phyloP scores from a whole-genome alignment of 2,329 filamentous ascomycete genomes.

The Calonectria pseudoturangicola region DNA sequence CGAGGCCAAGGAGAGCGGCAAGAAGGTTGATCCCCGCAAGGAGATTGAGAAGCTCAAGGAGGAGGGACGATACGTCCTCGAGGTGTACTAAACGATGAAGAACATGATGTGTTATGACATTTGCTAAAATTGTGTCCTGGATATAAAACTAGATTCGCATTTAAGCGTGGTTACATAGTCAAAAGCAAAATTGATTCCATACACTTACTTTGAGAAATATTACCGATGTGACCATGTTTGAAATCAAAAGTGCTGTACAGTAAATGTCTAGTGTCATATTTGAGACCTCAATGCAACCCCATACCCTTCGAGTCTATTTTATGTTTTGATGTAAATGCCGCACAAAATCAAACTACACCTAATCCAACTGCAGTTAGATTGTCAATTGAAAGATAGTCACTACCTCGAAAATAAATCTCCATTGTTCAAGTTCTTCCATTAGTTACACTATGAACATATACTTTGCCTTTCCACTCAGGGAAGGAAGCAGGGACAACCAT shows the following conservation, averaged over 20 bases:
- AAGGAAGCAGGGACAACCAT: no score
- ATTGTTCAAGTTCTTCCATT: no score
- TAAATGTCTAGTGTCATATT: neutral
- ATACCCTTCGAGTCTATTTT: no score
- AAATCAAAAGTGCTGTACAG: neutral
- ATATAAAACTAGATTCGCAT: slow-evolving; percentile 50
- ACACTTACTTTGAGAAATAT: neutral
- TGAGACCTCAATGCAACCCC: no score
- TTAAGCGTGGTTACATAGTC: slow-evolving; percentile 48
- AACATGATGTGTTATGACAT: slow-evolving; percentile 36
- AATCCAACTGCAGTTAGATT: no score
- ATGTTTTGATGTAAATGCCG: no score
- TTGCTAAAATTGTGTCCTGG: slow-evolving; percentile 48
- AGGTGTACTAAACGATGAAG: slow-evolving; percentile 84
- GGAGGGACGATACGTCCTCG: slow-evolving; percentile 92
- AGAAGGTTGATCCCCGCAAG: slow-evolving; percentile 89
- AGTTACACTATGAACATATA: no score
- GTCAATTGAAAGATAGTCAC: no score
- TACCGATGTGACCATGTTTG: neutral
- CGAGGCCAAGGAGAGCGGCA: slow-evolving; percentile 81
- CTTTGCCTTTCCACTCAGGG: no score
- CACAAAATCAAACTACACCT: no score
- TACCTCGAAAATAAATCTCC: no score
- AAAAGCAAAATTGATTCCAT: slow-evolving; percentile 24
- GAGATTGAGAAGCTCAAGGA: slow-evolving; percentile 99